Evolutionary conservation across 257 asterid genomes (phyloP).

Genomic region (Nicotiana knightiana): DNA sequence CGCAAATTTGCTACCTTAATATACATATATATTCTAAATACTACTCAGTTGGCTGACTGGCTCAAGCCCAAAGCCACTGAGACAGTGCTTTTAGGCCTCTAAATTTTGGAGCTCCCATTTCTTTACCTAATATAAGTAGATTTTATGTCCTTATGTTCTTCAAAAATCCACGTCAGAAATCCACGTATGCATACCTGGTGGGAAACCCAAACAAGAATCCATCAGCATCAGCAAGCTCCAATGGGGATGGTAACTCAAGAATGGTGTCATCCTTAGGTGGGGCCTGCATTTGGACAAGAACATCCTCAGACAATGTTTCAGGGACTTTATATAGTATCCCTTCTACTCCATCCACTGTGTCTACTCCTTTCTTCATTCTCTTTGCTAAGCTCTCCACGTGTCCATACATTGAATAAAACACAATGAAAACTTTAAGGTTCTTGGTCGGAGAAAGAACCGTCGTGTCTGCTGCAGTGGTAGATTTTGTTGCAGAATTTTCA

Average conservation of each 20-base stretch:
- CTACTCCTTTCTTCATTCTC: slow-evolving; percentile 76
- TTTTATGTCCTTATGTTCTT: no score
- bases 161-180: no score
- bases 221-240: slow-evolving; percentile 53
- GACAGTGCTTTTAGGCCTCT: no score
- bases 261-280: slow-evolving; percentile 68
- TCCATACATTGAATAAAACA: slow-evolving; percentile 93
- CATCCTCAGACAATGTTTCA: slow-evolving; percentile 64
- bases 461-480: background rate
- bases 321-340: slow-evolving; percentile 71
- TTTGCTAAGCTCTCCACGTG: slow-evolving; percentile 86
- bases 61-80: no score
- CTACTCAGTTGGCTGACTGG: no score
- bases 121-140: no score
- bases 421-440: slow-evolving; percentile 45
- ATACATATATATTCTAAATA: background rate
- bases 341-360: slow-evolving; percentile 59
- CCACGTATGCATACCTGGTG: slow-evolving; percentile 39
- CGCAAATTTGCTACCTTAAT: background rate
- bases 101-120: no score
- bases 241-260: slow-evolving; percentile 53
- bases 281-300: slow-evolving; percentile 59
- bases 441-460: background rate
- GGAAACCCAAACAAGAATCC: slow-evolving; percentile 91
- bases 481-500: background rate